Percentiles rank a stretch among this genome's conserved stretches.
These are phyloP conservation scores for Marasmius fiardii DNA, from an alignment of 1,284 basidiomycete species.

Conservation along the genomic window DNA sequence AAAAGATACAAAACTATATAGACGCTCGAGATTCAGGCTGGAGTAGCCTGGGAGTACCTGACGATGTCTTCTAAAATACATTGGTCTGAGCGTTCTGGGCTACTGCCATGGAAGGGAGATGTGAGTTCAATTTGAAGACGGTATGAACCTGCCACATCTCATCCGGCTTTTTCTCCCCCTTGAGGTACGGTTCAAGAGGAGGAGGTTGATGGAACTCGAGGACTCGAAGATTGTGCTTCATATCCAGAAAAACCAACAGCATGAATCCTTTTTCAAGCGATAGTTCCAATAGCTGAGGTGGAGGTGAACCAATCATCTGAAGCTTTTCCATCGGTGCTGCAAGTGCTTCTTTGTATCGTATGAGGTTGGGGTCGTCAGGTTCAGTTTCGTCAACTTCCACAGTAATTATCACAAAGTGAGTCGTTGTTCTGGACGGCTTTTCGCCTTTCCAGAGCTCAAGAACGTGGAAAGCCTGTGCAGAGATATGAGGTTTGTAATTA, in stretches of 20 bases:
- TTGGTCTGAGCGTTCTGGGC: too few species aligned
- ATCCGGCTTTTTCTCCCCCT: conserved; percentile 6
- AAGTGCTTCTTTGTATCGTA: conserved; percentile 7
- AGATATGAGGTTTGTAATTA: neutral
- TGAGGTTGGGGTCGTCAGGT: conserved; percentile 9
- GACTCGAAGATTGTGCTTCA: conserved; percentile 6
- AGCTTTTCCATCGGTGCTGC: conserved; percentile 2
- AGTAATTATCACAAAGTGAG: conserved; percentile 10
- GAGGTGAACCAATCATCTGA: neutral
- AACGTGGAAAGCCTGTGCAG: conserved; percentile 9
- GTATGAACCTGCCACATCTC: conserved; percentile 11
- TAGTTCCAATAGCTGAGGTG: neutral
- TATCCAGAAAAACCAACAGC: conserved; percentile 10
- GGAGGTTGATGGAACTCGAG: conserved; percentile 11
- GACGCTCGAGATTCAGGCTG: too few species aligned
- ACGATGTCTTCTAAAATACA: too few species aligned
- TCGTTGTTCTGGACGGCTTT: conserved; percentile 1
- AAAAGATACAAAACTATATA: too few species aligned
- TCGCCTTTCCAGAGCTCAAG: conserved; percentile 11
- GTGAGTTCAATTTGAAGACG: conserved; percentile 9
- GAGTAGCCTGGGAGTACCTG: too few species aligned
- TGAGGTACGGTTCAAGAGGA: conserved; percentile 9
- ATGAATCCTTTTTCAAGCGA: conserved; percentile 4
- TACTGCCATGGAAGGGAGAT: conserved; percentile 6
- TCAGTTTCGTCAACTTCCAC: conserved; percentile 4